Base-by-base conservation (phyloP, 768 basidiomycete genomes). In the Cyclocybe cylindracea region DNA sequence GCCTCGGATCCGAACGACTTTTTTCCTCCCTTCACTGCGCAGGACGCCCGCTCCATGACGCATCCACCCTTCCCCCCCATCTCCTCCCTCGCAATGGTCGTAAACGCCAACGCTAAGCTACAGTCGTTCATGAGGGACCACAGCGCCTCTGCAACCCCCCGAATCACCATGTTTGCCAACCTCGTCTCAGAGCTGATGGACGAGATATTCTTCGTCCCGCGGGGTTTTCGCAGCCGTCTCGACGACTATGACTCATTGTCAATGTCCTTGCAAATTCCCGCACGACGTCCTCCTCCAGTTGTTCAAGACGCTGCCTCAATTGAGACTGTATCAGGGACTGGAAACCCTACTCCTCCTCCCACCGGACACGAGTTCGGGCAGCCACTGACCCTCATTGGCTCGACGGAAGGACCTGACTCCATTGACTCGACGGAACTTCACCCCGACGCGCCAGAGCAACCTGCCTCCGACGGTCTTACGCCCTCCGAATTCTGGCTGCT, bases 1-100 rank as follows among this genome's bases (percentile, higher is more conserved):
- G 32, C 48, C 16, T 38, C 24, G 48, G 35, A 33, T 34, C 48
- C 53, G 18, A 34, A 50, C 32, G 36, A 16, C 2, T 39, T 39
- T 35, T 37, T 53, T 18, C 10, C 29, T 53, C 46, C 51, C 11
- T 53, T 53, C 39, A 39, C 38, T 8, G 51, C 38, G 3, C 45
- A 31, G 45, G 38, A 53, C 31, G 24, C 38, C 38, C 51, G 51
- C 34, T 53, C 51, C 39, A 38, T 33, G 36, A 32, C 24, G 39
- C 18, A 45, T 5, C 2, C 2, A 38, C 10, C 14, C 37, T 39
- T 11, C 11, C 53, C 48, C 41, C 33, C 35, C 44, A 10, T 54
- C 48, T 54, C 53, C 32, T 54, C 53, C 33, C 53, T 54, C 34
- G 48, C 53, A n/a, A 50, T 54, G 19, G 47, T 54, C 36, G 41